Conservation (phyloP, 73 alveolate species). For the Blepharisma stoltei region DNA sequence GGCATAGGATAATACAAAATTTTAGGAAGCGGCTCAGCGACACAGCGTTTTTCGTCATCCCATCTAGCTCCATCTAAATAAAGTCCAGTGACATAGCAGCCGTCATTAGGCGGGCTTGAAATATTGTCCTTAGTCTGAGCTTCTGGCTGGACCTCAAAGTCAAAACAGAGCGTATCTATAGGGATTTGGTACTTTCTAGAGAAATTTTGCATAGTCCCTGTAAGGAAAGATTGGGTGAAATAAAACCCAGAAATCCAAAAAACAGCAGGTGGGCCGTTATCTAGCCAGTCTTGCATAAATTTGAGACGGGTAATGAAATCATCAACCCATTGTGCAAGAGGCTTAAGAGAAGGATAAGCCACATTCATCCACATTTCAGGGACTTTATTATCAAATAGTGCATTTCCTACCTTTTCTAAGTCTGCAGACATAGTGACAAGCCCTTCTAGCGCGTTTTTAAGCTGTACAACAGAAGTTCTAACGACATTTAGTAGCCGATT, state of each 20-base stretch:
- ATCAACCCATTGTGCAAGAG: slow-evolving; percentile 98
- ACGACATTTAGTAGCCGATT: slow-evolving; percentile 85
- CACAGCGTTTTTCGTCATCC: slow-evolving; percentile 74
- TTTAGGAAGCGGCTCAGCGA: slow-evolving; percentile 94
- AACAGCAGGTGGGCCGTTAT: slow-evolving; percentile 97
- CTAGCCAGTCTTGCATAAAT: slow-evolving; percentile 98
- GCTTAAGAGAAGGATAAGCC: slow-evolving; percentile 98
- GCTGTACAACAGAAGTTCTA: slow-evolving; percentile 71
- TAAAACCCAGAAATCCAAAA: slow-evolving; percentile 99
- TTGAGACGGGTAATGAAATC: slow-evolving; percentile 96
- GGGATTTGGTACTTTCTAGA: slow-evolving; percentile 89
- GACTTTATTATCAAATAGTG: slow-evolving; percentile 93
- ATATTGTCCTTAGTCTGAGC: slow-evolving; percentile 75
- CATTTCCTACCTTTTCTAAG: slow-evolving; percentile 92
- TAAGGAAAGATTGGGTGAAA: slow-evolving; percentile 98
- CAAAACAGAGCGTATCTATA: slow-evolving; percentile 89
- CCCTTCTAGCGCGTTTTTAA: slow-evolving; percentile 97
- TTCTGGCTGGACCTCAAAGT: slow-evolving; percentile 83
- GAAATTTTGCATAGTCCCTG: slow-evolving; percentile 95
- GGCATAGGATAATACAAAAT: slow-evolving; percentile 84
- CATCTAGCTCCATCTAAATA: slow-evolving; percentile 99
- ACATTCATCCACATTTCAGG: slow-evolving; percentile 97
- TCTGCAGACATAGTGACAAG: slow-evolving; percentile 94
- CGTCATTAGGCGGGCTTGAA: slow-evolving; percentile 88
- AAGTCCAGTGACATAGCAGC: slow-evolving; percentile 98